phyloP scores from a whole-genome alignment of 352 stramenopile species.

The Lagenidium sp. region DNA sequence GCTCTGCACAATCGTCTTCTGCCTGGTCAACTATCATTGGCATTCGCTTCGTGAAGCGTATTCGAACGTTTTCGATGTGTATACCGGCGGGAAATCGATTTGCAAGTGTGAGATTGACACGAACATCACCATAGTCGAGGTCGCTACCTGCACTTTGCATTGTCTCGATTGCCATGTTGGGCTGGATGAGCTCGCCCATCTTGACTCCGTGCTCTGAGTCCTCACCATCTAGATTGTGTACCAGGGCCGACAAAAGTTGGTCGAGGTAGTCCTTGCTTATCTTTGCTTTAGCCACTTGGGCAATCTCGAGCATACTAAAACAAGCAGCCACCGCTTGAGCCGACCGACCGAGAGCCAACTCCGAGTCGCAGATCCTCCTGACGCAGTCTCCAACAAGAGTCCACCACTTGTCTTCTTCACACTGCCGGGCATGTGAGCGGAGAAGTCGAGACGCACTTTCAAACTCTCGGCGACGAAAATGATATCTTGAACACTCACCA shows the following conservation, averaged over 20 bases:
- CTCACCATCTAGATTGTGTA: conserved; percentile 21
- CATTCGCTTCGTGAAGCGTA: conserved; percentile 22
- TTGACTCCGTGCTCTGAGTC: conserved; percentile 11
- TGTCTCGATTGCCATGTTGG: conserved; percentile 40
- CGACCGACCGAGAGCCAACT: conserved; percentile 41
- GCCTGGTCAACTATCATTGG: neutral
- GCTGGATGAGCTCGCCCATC: conserved; percentile 48
- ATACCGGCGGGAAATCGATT: conserved; percentile 56
- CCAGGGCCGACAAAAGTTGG: conserved; percentile 32
- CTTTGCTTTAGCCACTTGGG: conserved; percentile 33
- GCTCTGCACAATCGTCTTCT: conserved; percentile 10
- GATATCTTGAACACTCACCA: conserved; percentile 56
- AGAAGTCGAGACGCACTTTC: conserved; percentile 56
- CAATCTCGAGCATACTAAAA: conserved; percentile 51
- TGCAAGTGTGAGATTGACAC: conserved; percentile 35
- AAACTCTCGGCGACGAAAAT: conserved; percentile 40
- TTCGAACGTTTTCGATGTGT: conserved; percentile 39
- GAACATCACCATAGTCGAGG: conserved; percentile 46
- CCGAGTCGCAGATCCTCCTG: conserved; percentile 39
- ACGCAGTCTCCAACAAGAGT: conserved; percentile 40
- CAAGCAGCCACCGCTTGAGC: conserved; percentile 45
- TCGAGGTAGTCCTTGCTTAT: conserved; percentile 39
- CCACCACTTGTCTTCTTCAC: conserved; percentile 75
- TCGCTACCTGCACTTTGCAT: conserved; percentile 29
- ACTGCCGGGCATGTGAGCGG: conserved; percentile 58